Conservation (phyloP, 163 green algal species). For the Smithsoniella earleae region DNA sequence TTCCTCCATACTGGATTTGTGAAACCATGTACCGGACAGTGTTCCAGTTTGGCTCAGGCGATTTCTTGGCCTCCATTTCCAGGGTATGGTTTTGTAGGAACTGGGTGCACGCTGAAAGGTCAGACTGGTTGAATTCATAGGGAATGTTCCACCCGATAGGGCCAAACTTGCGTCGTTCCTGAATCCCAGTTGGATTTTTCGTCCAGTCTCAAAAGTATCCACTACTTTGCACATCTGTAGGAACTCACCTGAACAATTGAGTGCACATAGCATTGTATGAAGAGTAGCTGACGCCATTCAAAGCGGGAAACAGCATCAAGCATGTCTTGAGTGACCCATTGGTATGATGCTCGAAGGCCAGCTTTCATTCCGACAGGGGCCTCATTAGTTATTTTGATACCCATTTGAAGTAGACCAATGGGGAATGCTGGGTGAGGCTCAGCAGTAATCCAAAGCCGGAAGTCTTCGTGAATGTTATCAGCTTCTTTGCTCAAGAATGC, state of each 20-base stretch:
- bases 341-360: slow-evolving; percentile 68
- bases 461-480: slow-evolving; percentile 71
- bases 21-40: slow-evolving; percentile 90
- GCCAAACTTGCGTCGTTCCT: slow-evolving; percentile 89
- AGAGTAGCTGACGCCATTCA: slow-evolving; percentile 87
- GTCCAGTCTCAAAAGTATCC: no score
- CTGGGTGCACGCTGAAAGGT: slow-evolving; percentile 76
- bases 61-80: slow-evolving; percentile 84
- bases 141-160: slow-evolving; percentile 88
- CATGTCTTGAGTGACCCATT: slow-evolving; percentile 84
- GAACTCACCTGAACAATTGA: slow-evolving; percentile 50
- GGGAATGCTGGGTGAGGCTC: slow-evolving; percentile 87
- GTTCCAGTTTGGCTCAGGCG: slow-evolving; percentile 66
- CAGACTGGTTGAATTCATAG: slow-evolving; percentile 91
- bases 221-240: no score
- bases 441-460: slow-evolving; percentile 89
- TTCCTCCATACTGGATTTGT: slow-evolving; percentile 88
- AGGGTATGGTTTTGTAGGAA: slow-evolving; percentile 88
- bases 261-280: slow-evolving; percentile 86
- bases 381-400: slow-evolving; percentile 92
- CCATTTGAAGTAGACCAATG: slow-evolving; percentile 86
- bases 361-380: slow-evolving; percentile 83
- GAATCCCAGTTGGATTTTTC: no score
- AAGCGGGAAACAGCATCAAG: slow-evolving; percentile 68
- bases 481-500: slow-evolving; percentile 67